Percentiles rank a stretch among this genome's conserved stretches.
These are phyloP conservation scores for Tylopilus cervinicoccineus DNA, from an alignment of 768 basidiomycete species.

Conservation along the genomic window DNA sequence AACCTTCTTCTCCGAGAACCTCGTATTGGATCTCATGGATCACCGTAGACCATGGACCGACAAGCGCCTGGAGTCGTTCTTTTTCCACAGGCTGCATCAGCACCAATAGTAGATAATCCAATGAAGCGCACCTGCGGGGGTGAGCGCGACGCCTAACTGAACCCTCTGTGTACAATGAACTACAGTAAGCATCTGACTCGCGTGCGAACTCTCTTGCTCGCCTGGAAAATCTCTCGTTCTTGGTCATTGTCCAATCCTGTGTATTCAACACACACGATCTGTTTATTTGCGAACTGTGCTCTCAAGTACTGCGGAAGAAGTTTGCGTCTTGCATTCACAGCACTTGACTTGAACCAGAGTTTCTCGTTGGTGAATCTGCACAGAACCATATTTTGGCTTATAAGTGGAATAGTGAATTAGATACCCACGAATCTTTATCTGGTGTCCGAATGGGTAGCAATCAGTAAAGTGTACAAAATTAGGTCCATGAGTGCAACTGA, in stretches of 20 bases:
- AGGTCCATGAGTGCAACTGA: constrained; percentile 24
- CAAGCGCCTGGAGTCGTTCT: constrained; percentile 51
- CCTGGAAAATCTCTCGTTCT: constrained; percentile 68
- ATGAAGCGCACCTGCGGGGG: constrained; percentile 40
- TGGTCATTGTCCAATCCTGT: constrained; percentile 42
- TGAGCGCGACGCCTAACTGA: constrained; percentile 47
- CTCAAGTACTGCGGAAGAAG: constrained; percentile 33
- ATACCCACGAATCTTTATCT: constrained; percentile 41
- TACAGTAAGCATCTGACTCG: not conserved
- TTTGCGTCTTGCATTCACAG: constrained; percentile 19
- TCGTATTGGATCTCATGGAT: constrained; percentile 39
- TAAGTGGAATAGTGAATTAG: not conserved
- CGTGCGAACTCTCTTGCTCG: constrained; percentile 13
- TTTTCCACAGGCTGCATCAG: constrained; percentile 2
- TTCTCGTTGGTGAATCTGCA: constrained; percentile 33
- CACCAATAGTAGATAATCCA: not conserved
- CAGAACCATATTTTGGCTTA: not conserved
- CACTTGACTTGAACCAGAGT: constrained; percentile 34
- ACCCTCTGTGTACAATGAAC: constrained; percentile 37
- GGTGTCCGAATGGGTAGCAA: not conserved
- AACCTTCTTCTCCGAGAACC: constrained; percentile 35
- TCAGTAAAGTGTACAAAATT: constrained; percentile 6
- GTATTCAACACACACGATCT: constrained; percentile 54
- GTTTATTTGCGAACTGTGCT: constrained; percentile 40
- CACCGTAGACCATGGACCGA: constrained; percentile 41